These are phyloP conservation scores for Viola odorata DNA, from an alignment of 345 rosid species.

Conservation along the genomic window DNA sequence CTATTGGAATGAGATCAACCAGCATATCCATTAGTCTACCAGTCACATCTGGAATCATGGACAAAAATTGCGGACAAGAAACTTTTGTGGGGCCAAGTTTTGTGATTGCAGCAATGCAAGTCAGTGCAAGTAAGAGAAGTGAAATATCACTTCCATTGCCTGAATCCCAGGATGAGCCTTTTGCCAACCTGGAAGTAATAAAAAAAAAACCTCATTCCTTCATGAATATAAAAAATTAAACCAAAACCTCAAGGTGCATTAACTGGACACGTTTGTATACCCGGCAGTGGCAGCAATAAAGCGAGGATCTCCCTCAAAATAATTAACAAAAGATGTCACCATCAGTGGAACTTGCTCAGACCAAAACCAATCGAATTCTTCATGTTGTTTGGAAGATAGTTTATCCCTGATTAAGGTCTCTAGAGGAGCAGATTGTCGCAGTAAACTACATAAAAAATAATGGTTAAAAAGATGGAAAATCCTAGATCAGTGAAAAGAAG, in stretches of 20 bases:
- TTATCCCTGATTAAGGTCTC: slow-evolving; percentile 81
- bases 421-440: slow-evolving; percentile 66
- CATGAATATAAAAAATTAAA: slow-evolving; percentile 6
- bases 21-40: slow-evolving; percentile 86
- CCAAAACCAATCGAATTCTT: slow-evolving; percentile 77
- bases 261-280: slow-evolving; percentile 34
- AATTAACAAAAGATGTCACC: slow-evolving; percentile 55
- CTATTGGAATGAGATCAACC: slow-evolving; percentile 67
- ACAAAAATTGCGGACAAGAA: slow-evolving; percentile 65
- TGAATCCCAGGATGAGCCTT: slow-evolving; percentile 38
- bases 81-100: slow-evolving; percentile 86
- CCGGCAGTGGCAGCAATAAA: slow-evolving; percentile 49
- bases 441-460: slow-evolving; percentile 51
- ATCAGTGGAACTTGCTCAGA: slow-evolving; percentile 63
- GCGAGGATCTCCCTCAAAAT: slow-evolving; percentile 57
- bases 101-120: slow-evolving; percentile 73
- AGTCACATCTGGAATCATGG: slow-evolving; percentile 62
- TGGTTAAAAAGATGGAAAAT: slow-evolving; percentile 8
- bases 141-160: slow-evolving; percentile 60
- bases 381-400: slow-evolving; percentile 68
- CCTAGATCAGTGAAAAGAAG: slow-evolving; percentile 7
- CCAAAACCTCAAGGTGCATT: slow-evolving; percentile 11
- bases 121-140: slow-evolving; percentile 72
- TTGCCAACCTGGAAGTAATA: slow-evolving; percentile 40
- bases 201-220: slow-evolving; percentile 13